These are phyloP conservation scores for Sicyos baderoa DNA, from an alignment of 306 rosid species.

Conservation along the genomic window DNA sequence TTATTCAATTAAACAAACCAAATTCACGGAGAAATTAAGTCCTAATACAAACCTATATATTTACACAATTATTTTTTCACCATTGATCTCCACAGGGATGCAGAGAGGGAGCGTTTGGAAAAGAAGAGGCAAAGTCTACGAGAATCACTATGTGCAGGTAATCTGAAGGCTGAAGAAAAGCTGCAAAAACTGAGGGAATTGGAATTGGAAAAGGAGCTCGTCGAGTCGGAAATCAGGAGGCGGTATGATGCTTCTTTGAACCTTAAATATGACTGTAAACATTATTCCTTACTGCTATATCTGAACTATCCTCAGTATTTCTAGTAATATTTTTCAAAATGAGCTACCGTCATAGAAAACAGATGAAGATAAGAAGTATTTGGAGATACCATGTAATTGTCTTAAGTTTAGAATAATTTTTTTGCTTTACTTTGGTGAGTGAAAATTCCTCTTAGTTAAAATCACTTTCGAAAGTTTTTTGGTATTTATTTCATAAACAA, in stretches of 20 bases:
- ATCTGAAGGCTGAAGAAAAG: slow-evolving; percentile 45
- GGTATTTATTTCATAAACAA: neutral
- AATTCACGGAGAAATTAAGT: neutral
- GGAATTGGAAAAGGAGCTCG: slow-evolving; percentile 43
- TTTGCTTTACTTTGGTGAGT: neutral
- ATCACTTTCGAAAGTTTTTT: neutral
- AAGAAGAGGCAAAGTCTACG: slow-evolving; percentile 54
- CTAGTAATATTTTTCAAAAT: neutral
- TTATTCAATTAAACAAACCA: neutral
- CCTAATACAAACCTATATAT: slow-evolving; percentile 13
- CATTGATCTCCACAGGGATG: slow-evolving; percentile 46
- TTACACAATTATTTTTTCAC: slow-evolving; percentile 12
- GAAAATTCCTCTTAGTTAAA: neutral
- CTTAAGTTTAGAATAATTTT: neutral
- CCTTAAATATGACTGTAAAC: neutral
- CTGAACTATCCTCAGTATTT: neutral
- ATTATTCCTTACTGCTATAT: neutral
- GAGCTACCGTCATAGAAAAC: neutral
- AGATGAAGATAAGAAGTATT: neutral
- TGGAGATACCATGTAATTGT: neutral
- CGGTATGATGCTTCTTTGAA: slow-evolving; percentile 26
- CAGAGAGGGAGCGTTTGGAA: slow-evolving; percentile 48
- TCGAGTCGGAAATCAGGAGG: slow-evolving; percentile 23
- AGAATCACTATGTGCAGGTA: slow-evolving; percentile 45
- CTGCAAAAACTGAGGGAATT: slow-evolving; percentile 47